A percentile compares a stretch with the other conserved stretches of the same genome.
Evolutionary conservation across 2,329 filamentous ascomycete species (phyloP).

Genomic region (Lojkania enalia): DNA sequence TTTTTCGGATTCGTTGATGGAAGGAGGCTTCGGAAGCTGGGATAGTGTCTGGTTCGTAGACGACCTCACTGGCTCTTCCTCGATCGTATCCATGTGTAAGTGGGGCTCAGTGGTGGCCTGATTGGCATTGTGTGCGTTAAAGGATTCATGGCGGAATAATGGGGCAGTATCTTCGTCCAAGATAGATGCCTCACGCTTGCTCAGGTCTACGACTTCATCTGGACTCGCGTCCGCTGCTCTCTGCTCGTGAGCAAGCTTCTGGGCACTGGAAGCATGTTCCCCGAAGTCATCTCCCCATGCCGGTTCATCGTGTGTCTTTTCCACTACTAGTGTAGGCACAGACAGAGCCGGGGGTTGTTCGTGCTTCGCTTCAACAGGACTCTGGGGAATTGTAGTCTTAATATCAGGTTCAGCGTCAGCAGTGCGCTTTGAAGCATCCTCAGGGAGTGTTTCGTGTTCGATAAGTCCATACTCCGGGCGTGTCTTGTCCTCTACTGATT

Average conservation of each 20-base stretch:
- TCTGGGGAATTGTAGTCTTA: conserved; percentile 19
- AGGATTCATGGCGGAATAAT: conserved; percentile 39
- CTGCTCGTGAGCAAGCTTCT: conserved; percentile 40
- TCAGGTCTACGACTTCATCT: conserved; percentile 36
- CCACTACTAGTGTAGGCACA: conserved; percentile 36
- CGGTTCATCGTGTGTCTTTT: conserved; percentile 41
- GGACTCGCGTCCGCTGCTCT: conserved; percentile 39
- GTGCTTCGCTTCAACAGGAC: conserved; percentile 14
- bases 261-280: conserved; percentile 32
- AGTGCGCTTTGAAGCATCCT: conserved; percentile 21
- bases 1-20: no score
- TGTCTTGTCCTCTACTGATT: conserved; percentile 24
- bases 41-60: conserved; percentile 23
- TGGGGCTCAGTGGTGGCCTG: background rate
- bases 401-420: conserved; percentile 28
- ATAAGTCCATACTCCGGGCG: conserved; percentile 23
- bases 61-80: conserved; percentile 22
- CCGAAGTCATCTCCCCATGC: conserved; percentile 44
- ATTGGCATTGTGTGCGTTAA: conserved; percentile 11
- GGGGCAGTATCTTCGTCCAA: conserved; percentile 31
- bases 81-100: conserved; percentile 18
- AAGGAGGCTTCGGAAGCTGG: background rate
- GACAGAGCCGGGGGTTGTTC: conserved; percentile 6
- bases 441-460: conserved; percentile 16
- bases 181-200: background rate